Percentiles rank a stretch among this genome's conserved stretches.
Evolutionary conservation across 345 rosid species (phyloP).

Genomic region (Boechera retrofracta): DNA sequence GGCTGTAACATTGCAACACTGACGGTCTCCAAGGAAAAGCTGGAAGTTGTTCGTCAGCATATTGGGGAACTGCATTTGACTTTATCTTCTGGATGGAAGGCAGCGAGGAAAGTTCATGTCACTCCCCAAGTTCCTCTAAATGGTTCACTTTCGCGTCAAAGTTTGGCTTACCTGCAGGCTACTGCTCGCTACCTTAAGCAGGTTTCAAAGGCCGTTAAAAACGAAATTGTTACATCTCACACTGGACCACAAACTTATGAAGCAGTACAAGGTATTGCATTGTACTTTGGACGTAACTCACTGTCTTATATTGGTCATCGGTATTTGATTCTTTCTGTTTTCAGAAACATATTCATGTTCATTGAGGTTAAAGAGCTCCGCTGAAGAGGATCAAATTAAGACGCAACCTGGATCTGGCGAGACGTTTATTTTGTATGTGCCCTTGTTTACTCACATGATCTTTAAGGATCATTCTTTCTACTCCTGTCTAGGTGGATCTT

Average conservation of each 20-base stretch:
- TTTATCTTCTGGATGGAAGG: slow-evolving; percentile 71
- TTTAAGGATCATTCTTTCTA: background rate
- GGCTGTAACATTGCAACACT: slow-evolving; percentile 78
- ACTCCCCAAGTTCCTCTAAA: slow-evolving; percentile 62
- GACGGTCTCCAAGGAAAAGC: slow-evolving; percentile 56
- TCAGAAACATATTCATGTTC: slow-evolving; percentile 83
- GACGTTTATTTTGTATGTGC: slow-evolving; percentile 79
- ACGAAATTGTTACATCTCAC: slow-evolving; percentile 65
- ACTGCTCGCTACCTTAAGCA: slow-evolving; percentile 82
- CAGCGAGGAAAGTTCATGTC: slow-evolving; percentile 63
- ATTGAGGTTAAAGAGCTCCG: slow-evolving; percentile 77
- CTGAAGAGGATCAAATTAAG: slow-evolving; percentile 75
- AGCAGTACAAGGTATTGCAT: slow-evolving; percentile 70
- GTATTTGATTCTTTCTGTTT: slow-evolving; percentile 32
- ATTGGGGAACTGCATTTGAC: slow-evolving; percentile 60
- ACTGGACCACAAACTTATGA: slow-evolving; percentile 77
- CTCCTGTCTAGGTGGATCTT: slow-evolving; percentile 7
- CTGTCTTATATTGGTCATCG: background rate
- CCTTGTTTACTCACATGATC: slow-evolving; percentile 22
- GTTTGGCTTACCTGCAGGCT: slow-evolving; percentile 85
- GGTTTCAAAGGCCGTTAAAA: slow-evolving; percentile 79
- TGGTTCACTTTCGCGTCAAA: slow-evolving; percentile 77
- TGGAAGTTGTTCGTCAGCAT: slow-evolving; percentile 60
- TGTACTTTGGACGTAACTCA: slow-evolving; percentile 21
- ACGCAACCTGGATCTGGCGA: slow-evolving; percentile 94